phyloP scores from a whole-genome alignment of 352 stramenopile species.

The Phytopythium litorale region DNA sequence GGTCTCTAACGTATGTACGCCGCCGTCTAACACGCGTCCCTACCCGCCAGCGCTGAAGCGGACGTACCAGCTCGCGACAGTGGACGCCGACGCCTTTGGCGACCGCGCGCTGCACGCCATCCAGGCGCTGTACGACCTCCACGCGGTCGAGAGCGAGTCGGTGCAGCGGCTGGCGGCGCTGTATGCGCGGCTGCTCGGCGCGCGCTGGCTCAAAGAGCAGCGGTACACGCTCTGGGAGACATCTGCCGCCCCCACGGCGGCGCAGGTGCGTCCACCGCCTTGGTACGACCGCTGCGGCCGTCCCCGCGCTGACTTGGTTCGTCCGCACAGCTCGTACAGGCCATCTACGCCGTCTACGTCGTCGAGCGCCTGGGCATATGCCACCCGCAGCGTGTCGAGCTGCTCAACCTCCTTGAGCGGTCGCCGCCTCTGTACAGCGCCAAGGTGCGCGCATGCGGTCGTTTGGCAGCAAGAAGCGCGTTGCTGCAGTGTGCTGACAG shows the following conservation, averaged over 20 bases:
- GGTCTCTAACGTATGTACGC: not conserved
- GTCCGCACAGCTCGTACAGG: slow-evolving; percentile 38
- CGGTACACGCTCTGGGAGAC: slow-evolving; percentile 38
- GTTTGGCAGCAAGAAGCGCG: not conserved
- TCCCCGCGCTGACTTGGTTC: not conserved
- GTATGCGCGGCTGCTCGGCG: slow-evolving; percentile 52
- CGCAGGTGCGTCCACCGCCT: slow-evolving; percentile 21
- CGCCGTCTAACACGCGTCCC: not conserved
- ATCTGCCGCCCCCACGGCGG: slow-evolving; percentile 32
- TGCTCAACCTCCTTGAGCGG: slow-evolving; percentile 64
- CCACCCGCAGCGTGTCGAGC: slow-evolving; percentile 52
- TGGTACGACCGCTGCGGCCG: not conserved
- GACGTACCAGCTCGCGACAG: slow-evolving; percentile 31
- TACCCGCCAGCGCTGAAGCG: slow-evolving; percentile 16
- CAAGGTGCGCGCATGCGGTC: slow-evolving; percentile 16
- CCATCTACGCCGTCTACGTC: slow-evolving; percentile 61
- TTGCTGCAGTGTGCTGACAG: not conserved
- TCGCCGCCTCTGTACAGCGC: slow-evolving; percentile 42
- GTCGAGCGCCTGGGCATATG: slow-evolving; percentile 70
- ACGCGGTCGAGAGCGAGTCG: slow-evolving; percentile 45
- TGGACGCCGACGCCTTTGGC: slow-evolving; percentile 16
- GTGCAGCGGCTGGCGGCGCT: slow-evolving; percentile 39
- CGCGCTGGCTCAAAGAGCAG: slow-evolving; percentile 48
- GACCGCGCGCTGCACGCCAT: slow-evolving; percentile 49
- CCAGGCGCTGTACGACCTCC: slow-evolving; percentile 61